A percentile compares a stretch with the other conserved stretches of the same genome.
Conservation (phyloP, 2,329 filamentous ascomycete species). For the Pseudocercospora crystallina region DNA sequence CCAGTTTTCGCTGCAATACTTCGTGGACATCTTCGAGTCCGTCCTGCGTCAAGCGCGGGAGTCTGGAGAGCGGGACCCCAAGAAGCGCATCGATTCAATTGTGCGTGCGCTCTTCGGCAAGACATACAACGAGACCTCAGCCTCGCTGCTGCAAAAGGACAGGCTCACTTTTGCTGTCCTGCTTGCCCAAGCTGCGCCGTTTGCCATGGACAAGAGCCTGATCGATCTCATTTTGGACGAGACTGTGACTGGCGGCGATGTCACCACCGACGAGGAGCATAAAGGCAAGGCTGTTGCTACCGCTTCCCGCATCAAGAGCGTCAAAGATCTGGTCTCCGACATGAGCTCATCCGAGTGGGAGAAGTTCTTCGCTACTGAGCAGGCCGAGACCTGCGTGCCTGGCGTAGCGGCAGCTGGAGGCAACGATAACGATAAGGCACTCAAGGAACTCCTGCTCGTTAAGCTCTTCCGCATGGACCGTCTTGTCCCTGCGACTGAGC, state of each 20-base stretch:
- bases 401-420: constrained; percentile 61
- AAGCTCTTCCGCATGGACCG: constrained; percentile 95
- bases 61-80: constrained; percentile 58
- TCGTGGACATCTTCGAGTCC: constrained; percentile 93
- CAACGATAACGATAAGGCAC: constrained; percentile 69
- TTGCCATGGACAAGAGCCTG: constrained; percentile 86
- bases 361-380: constrained; percentile 78
- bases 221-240: constrained; percentile 85
- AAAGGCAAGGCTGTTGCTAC: constrained; percentile 68
- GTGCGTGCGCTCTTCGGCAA: constrained; percentile 88
- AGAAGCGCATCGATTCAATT: constrained; percentile 81
- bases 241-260: constrained; percentile 70
- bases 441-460: constrained; percentile 82
- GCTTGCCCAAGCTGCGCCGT: constrained; percentile 91
- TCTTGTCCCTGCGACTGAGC: constrained; percentile 88
- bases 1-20: constrained; percentile 98
- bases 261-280: constrained; percentile 66
- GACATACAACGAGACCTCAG: constrained; percentile 88
- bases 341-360: constrained; percentile 70
- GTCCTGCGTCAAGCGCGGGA: constrained; percentile 80
- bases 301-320: constrained; percentile 66
- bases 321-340: constrained; percentile 70
- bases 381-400: constrained; percentile 82
- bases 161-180: constrained; percentile 92
- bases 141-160: constrained; percentile 90